Evolutionary conservation across 2,329 filamentous ascomycete genomes (phyloP).

Genomic region (Penicillium sp.): DNA sequence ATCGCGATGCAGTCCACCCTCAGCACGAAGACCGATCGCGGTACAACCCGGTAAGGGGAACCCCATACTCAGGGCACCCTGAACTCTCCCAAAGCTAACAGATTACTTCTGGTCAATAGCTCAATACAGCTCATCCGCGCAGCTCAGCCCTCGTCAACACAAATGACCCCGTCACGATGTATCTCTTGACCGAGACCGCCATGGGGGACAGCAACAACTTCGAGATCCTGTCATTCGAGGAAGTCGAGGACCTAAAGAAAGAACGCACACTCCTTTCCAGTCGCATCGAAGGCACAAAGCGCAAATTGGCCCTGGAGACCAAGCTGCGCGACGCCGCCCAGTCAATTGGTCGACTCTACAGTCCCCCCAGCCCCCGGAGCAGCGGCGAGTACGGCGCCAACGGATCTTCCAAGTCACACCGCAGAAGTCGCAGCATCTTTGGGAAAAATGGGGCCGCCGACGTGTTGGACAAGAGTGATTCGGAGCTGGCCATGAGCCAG

Average conservation of each 20-base stretch:
- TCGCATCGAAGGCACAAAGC: conserved; percentile 79
- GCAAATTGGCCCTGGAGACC: conserved; percentile 84
- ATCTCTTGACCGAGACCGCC: conserved; percentile 91
- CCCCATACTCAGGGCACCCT: background rate
- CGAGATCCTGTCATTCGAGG: conserved; percentile 85
- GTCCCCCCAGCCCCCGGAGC: conserved; percentile 61
- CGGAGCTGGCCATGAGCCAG: conserved; percentile 74
- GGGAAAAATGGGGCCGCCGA: conserved; percentile 46
- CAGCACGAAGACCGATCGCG: conserved; percentile 60
- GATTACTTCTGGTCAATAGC: conserved; percentile 55
- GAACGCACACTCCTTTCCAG: conserved; percentile 73
- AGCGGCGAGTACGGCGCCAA: conserved; percentile 45
- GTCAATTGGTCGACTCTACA: conserved; percentile 81
- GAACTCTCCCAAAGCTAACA: conserved; percentile 7
- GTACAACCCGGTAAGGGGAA: conserved; percentile 60
- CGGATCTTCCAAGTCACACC: conserved; percentile 51
- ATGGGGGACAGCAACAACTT: conserved; percentile 85
- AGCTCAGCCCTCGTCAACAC: conserved; percentile 46
- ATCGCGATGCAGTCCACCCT: conserved; percentile 60
- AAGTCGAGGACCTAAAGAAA: conserved; percentile 90
- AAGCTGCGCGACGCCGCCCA: conserved; percentile 94
- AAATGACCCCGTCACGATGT: conserved; percentile 74
- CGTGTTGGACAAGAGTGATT: conserved; percentile 63
- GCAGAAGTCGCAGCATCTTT: conserved; percentile 57
- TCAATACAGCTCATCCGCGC: conserved; percentile 49